Percentiles rank a stretch among this genome's conserved stretches.
phyloP scores from a whole-genome alignment of 257 asterid species.

The Solanum bulbocastanum region DNA sequence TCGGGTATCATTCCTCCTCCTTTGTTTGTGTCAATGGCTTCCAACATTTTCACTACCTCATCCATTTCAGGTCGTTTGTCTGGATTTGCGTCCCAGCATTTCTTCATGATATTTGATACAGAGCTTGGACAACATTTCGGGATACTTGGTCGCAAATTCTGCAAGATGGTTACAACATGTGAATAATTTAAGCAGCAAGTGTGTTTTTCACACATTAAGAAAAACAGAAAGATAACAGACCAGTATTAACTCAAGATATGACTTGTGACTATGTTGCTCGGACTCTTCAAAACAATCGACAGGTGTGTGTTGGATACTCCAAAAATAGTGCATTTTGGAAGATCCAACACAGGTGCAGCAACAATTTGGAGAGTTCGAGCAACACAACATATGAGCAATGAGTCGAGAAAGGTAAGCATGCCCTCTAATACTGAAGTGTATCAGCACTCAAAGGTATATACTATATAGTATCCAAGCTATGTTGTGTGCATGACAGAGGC shows the following conservation, averaged over 20 bases:
- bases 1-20: constrained; percentile 96
- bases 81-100: constrained; percentile 74
- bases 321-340: background rate
- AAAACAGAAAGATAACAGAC: background rate
- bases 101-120: constrained; percentile 51
- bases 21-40: constrained; percentile 76
- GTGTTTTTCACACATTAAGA: background rate
- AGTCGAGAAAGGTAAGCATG: background rate
- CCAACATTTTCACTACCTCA: constrained; percentile 67
- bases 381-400: background rate
- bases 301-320: background rate
- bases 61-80: constrained; percentile 89
- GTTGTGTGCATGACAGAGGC: background rate
- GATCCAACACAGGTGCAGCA: background rate
- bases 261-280: background rate
- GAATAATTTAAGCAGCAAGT: background rate
- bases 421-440: background rate
- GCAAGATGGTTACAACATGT: background rate
- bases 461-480: background rate
- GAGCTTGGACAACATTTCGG: constrained; percentile 83
- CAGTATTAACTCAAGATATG: background rate
- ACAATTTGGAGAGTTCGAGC: background rate
- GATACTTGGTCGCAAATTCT: constrained; percentile 74
- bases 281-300: background rate
- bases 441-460: background rate